Evolutionary conservation across 2,329 filamentous ascomycete species (phyloP), one percentile per base, ranked within the genome.

Genomic region (Aspergillus novoparasiticus): DNA sequence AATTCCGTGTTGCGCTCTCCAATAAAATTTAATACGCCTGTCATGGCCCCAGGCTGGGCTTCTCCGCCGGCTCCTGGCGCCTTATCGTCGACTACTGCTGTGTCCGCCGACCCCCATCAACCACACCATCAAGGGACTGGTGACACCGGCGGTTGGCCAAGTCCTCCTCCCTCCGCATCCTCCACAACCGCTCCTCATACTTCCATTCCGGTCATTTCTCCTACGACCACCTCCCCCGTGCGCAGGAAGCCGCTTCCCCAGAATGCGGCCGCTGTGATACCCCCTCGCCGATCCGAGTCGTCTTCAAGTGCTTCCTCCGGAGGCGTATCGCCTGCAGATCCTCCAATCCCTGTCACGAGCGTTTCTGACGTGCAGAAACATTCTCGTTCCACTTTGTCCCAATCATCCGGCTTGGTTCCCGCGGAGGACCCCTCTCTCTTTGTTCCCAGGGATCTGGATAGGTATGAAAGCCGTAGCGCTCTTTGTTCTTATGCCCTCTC

Each of bases 221-320:
- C 80, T 64, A 75, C 79, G 62, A 72, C 75, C 63, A 73, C 79
- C 46, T 79, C 81, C 65, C 78, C 80, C 60, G 78, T 86, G 63
- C 81, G 81, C 69, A 80, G 84, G 68, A 86, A 86, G 73, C 84
- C 85, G 69, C 75, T 87, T 65, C 85, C 85, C 65, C 75, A 79
- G 64, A 81, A 80, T 76, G 78, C 79, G 65, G 82, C 83, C 58
- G 80, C 83, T 66, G 76, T 81, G 64, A 71, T 64, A 58, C 45
- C 59, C 51, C 59, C 64, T 50, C 60, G 62, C 63, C 56, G 50
- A 59, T 63, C 72, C 48, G 65, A 62, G 57, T 66, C 64, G 62
- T 65, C 66, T 32, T 68, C 70, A 59, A 57, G 59, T 69, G 59
- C 68, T 66, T 69, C 71, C 68, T 57, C 61, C 69, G 67, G 66